Base-by-base conservation (phyloP, 2,329 filamentous ascomycete species). In the Bisporella sp. region DNA sequence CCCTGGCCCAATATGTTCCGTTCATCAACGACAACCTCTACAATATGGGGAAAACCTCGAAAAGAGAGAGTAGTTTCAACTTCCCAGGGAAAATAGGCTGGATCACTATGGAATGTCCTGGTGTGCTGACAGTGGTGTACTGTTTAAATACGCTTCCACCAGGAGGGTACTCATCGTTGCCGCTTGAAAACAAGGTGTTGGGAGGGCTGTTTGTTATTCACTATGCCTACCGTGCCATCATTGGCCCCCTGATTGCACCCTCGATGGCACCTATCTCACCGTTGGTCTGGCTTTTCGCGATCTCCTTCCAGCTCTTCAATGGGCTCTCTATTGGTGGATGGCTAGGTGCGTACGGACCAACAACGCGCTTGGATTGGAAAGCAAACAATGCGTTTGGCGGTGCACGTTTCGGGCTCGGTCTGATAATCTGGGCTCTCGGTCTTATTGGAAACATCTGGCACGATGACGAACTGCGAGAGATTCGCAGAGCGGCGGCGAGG, bases 181-280 rank as follows among this genome's bases (percentile, higher is more conserved):
- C 88, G 1, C 87, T 81, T 82, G 84, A 85, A 62, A 92, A 92
- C 68, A 84, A 84, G 70, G 79, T 86, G 12, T 81, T 93, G 62
- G 85, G 79, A 7, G 82, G 75, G 9, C 72, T 90, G 8, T 45
- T 45, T 28, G 12, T 87, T 33, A 80, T 92, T 50, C 93, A 99
- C 72, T 99, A 99, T 74, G 59, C 82, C 64, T 95, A 99, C 75
- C 89, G 93, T 55, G 91, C 93, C 7, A 68, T 97, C 50, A 70
- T 95, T 54, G 86, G 83, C 50, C 92, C 93, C 2, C 72, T 95
- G 51, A 75, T 92, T 57, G 89, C 92, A 56, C 92, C 92, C 0
- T 90, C 84, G 73, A 96, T 99, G 86, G 89, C 90, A 4, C 92
- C 92, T 6, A 87, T 96, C 58, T 87, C 95, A 68, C 64, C 79